Evolutionary conservation across 2,329 filamentous ascomycete species (phyloP), one percentile per base, ranked within the genome.

Genomic region (Microsporum canis): DNA sequence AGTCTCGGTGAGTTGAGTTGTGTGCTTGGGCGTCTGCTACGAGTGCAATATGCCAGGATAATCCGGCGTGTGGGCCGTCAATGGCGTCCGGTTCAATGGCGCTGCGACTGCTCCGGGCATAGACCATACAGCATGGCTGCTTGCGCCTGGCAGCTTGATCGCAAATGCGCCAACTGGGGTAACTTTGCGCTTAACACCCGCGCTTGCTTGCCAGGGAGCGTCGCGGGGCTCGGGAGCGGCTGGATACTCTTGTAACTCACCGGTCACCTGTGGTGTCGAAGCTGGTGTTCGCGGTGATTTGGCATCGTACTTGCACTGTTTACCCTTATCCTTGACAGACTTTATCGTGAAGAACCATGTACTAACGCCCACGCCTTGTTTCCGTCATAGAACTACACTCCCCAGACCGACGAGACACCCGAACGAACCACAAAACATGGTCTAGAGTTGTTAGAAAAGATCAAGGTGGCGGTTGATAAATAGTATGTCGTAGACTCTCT

Each of bases 371-470:
- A 27, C 53, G 5, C n/a, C 12, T 33, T 29, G 17, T 23, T 14
- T 34, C 49, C 49, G 61, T 75, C 68, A 57, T 56, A 66, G 65
- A 58, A 55, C 27, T 66, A 63, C 60, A 47, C 63, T 5, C 65
- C 65, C 7, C 60, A 64, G 38, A 66, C 65, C 29, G 51, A 65
- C 45, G 65, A 66, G 36, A 66, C 64, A 33, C 61, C 65, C 8
- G 65, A 66, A 57, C 38, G 59, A 51, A 65, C 63, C 14, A 64
- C 64, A 7, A 59, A 63, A 38, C 43, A 41, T 27, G 65, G 64
- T 5, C 47, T 65, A 6, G 60, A 62, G 29, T 27, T 66, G 39
- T 57, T 66, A 6, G 57, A 64, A 8, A 61, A 62, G 58, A 66
- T 66, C 45, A 65, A 65, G 56, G 49, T 56, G 4, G 61, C 64